A percentile compares a stretch with the other conserved stretches of the same genome.
phyloP scores from a whole-genome alignment of 2,329 filamentous ascomycete species.

The Dactylellina cionopaga region DNA sequence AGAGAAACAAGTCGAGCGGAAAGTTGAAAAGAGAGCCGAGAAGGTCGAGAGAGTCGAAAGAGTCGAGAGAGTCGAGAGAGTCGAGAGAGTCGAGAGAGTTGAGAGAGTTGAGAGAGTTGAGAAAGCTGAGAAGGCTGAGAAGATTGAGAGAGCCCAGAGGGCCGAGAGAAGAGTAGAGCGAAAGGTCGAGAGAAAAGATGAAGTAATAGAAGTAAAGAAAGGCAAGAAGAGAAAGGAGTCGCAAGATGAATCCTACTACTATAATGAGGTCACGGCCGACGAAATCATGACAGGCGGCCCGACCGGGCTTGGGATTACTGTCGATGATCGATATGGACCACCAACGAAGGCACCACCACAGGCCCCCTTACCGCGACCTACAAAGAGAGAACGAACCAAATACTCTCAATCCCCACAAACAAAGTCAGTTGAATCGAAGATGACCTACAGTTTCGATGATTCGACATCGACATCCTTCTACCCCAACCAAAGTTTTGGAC shows the following conservation, averaged over 20 bases:
- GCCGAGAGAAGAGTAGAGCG: conserved; percentile 17
- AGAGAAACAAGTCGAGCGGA: conserved; percentile 17
- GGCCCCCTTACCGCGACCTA: conserved; percentile 35
- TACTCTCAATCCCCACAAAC: conserved; percentile 44
- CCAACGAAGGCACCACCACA: conserved; percentile 33
- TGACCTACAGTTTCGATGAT: conserved; percentile 52
- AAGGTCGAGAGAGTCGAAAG: conserved; percentile 27
- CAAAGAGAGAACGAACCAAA: conserved; percentile 47
- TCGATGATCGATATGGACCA: conserved; percentile 39
- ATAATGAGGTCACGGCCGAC: conserved; percentile 23
- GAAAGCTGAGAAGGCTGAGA: conserved; percentile 12
- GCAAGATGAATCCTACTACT: conserved; percentile 49
- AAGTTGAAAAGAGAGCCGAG: conserved; percentile 16
- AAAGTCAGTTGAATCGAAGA: conserved; percentile 32
- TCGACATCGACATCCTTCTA: conserved; percentile 52
- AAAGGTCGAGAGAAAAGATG: conserved; percentile 31
- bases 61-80: conserved; percentile 13
- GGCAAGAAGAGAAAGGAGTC: conserved; percentile 51
- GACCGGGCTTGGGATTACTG: conserved; percentile 49
- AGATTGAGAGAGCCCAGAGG: background rate
- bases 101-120: conserved; percentile 28
- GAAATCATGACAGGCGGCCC: conserved; percentile 35
- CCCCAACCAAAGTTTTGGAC: conserved; percentile 46
- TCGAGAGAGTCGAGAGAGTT: conserved; percentile 23
- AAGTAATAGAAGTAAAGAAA: conserved; percentile 40